Percentiles rank a stretch among this genome's conserved stretches.
phyloP scores from a whole-genome alignment of 495 filamentous ascomycete genomes.

The Neurospora intermedia region DNA sequence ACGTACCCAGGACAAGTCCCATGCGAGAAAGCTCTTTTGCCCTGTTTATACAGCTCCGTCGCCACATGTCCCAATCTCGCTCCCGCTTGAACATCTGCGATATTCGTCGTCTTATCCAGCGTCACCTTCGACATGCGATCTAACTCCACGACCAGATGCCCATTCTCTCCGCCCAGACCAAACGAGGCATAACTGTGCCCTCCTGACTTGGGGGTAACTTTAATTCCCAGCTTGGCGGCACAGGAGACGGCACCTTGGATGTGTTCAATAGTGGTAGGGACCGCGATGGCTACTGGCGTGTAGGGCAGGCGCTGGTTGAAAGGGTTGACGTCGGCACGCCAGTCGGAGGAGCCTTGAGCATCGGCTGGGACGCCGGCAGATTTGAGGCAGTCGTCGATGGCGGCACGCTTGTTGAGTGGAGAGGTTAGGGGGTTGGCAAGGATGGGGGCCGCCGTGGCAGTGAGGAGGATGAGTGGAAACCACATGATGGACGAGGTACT shows the following conservation, averaged over 20 bases:
- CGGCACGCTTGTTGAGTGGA: slow-evolving; percentile 18
- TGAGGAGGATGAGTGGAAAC: slow-evolving; percentile 4
- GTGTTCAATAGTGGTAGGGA: slow-evolving; percentile 28
- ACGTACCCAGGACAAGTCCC: slow-evolving; percentile 36
- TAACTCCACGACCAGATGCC: slow-evolving; percentile 34
- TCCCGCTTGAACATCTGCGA: slow-evolving; percentile 31
- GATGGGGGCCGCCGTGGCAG: slow-evolving; percentile 6
- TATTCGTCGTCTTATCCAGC: slow-evolving; percentile 26
- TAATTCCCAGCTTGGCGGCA: slow-evolving; percentile 28
- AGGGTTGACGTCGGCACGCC: slow-evolving; percentile 26
- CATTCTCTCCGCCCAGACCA: slow-evolving; percentile 37
- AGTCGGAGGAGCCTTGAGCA: slow-evolving; percentile 24
- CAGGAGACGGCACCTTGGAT: slow-evolving; percentile 34
- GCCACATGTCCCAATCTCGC: slow-evolving; percentile 32
- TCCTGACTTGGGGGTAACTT: slow-evolving; percentile 33
- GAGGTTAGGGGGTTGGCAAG: slow-evolving; percentile 7
- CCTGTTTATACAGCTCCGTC: slow-evolving; percentile 26
- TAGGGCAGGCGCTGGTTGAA: slow-evolving; percentile 32
- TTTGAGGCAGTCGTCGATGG: slow-evolving; percentile 32
- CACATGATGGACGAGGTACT: slow-evolving; percentile 8
- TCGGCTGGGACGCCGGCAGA: slow-evolving; percentile 23
- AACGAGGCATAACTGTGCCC: slow-evolving; percentile 39
- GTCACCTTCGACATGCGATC: slow-evolving; percentile 34
- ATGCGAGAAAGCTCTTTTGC: slow-evolving; percentile 33
- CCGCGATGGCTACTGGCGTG: slow-evolving; percentile 30